Evolutionary conservation across 371 early-diverging fungal species (phyloP), one percentile per base, ranked within the genome.

Genomic region (Spiromyces aspiralis): DNA sequence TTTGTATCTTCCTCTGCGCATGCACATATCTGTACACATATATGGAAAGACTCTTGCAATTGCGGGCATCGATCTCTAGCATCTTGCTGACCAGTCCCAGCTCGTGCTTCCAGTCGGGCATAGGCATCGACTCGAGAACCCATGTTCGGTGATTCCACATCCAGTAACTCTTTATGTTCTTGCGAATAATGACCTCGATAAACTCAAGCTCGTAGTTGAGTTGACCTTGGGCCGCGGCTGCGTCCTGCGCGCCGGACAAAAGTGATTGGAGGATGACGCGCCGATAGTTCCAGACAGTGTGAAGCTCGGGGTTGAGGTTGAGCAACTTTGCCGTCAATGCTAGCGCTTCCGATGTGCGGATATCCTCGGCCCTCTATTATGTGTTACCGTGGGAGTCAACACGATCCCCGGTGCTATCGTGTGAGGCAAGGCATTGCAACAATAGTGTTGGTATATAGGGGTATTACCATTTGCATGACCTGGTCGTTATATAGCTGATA

Each of bases 121-220:
- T 50, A 2, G 84, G 81, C 77, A 87, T 81, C 23, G 71, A 67
- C 23, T 77, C 71, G 27, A 95, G 72, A 25, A 80, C 75, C 94
- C 94, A 96, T 26, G 80, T 63, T 10, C 97, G 81, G 70, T 96
- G 97, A 64, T 89, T 89, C 89, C 91, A 95, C 55, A 88, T 75
- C 82, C 87, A 93, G 63, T 91, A 91, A 12, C 86, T 87, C 64
- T 91, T 91, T 21, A 89, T 87, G 54, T 83, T 81, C 43, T 73
- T 73, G 47, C 59, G 66, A 23, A 84, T 72, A 22, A 80, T 61
- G 27, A 76, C 76, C 65, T 79, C 69, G 48, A 84, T 68, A 24
- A 84, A 73, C 21, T 56, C 69, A 2, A 87, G 70, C 50, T 87
- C 88, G 19, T 64, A 52, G n/a, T 69, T 58, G 20, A 67, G 57